phyloP scores from a whole-genome alignment of 1,139 yeast species.

The Suhomyces ambrosiae region DNA sequence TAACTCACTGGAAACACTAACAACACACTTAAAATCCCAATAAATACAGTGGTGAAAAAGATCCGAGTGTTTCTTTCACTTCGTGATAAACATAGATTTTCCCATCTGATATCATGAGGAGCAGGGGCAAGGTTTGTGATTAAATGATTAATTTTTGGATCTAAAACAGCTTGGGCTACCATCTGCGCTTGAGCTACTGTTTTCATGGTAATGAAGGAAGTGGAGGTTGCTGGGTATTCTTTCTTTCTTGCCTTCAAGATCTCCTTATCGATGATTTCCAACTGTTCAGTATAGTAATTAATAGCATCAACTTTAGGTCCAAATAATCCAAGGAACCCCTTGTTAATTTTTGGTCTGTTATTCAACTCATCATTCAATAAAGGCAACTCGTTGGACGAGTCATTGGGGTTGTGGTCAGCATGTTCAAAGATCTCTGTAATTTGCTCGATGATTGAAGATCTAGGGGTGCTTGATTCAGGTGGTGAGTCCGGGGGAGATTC shows the following conservation, averaged over 20 bases:
- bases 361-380: conserved; percentile 32
- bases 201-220: conserved; percentile 83
- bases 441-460: conserved; percentile 22
- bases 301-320: conserved; percentile 69
- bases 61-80: conserved; percentile 58
- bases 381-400: conserved; percentile 25
- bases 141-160: conserved; percentile 73
- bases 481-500: conserved; percentile 8
- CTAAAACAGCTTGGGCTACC: conserved; percentile 86
- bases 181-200: conserved; percentile 86
- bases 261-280: conserved; percentile 59
- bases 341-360: conserved; percentile 53
- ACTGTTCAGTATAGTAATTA: conserved; percentile 55
- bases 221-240: conserved; percentile 62
- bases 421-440: conserved; percentile 19
- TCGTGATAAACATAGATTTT: conserved; percentile 63
- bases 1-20: conserved; percentile 75
- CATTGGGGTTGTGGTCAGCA: conserved; percentile 13
- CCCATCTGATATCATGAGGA: conserved; percentile 85
- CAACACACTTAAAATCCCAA: conserved; percentile 63
- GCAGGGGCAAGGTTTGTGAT: conserved; percentile 83
- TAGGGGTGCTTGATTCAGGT: conserved; percentile 8
- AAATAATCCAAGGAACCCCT: conserved; percentile 54
- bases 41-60: conserved; percentile 62
- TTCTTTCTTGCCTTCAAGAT: conserved; percentile 58